These are phyloP conservation scores for Nicotiana tabacum DNA, from an alignment of 257 asterid species.

Conservation along the genomic window DNA sequence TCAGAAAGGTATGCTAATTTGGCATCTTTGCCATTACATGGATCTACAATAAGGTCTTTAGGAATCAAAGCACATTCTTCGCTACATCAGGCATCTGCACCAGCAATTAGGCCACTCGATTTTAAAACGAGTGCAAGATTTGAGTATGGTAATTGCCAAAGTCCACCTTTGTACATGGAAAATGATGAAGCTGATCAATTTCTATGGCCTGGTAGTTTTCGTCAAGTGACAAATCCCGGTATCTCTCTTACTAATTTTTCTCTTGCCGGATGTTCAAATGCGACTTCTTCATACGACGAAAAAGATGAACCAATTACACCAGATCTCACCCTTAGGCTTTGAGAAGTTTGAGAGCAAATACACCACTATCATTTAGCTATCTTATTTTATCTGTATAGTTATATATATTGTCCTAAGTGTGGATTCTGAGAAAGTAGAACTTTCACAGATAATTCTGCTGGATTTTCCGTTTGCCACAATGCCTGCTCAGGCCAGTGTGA, in stretches of 20 bases:
- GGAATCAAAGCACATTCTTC: conserved; percentile 59
- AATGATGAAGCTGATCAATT: conserved; percentile 24
- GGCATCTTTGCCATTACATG: conserved; percentile 44
- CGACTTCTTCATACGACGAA: conserved; percentile 9
- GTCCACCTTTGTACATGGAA: conserved; percentile 40
- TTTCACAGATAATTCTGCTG: not conserved
- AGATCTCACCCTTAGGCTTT: conserved; percentile 59
- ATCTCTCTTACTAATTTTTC: conserved; percentile 18
- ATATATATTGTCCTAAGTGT: conserved; percentile 10
- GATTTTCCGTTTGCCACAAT: not conserved
- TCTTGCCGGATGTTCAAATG: conserved; percentile 21
- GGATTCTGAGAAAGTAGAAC: not conserved
- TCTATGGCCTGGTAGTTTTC: conserved; percentile 61
- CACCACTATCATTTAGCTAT: conserved; percentile 3
- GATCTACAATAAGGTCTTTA: conserved; percentile 45
- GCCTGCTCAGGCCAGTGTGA: not conserved
- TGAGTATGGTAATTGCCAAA: conserved; percentile 20
- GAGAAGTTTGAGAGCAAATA: conserved; percentile 21
- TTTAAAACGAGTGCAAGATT: conserved; percentile 26
- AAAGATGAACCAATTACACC: conserved; percentile 26
- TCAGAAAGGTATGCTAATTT: conserved; percentile 29
- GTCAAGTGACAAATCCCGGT: conserved; percentile 21
- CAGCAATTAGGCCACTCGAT: conserved; percentile 25
- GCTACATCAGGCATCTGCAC: conserved; percentile 24
- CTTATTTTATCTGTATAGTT: conserved; percentile 18